Evolutionary conservation across 257 asterid genomes (phyloP).

Genomic region (Salvia miltiorrhiza): DNA sequence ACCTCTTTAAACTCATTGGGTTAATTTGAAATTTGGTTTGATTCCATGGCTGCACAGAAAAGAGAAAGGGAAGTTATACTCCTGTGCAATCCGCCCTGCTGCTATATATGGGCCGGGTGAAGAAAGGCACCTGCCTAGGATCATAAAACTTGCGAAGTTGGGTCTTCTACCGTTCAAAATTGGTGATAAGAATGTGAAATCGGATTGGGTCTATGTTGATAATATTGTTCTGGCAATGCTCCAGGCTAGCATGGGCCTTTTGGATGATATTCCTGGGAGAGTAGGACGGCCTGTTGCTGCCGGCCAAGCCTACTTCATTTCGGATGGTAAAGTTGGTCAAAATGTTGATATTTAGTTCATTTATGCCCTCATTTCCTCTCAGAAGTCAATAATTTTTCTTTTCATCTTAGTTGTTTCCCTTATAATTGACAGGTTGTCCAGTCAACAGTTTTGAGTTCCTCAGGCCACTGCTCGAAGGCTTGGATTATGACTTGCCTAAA

Average conservation of each 20-base stretch:
- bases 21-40: neutral
- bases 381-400: neutral
- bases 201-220: constrained; percentile 89
- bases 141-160: constrained; percentile 61
- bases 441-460: constrained; percentile 85
- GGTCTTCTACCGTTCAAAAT: constrained; percentile 83
- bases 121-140: constrained; percentile 94
- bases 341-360: neutral
- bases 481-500: constrained; percentile 75
- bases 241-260: constrained; percentile 97
- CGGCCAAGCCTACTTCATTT: constrained; percentile 91
- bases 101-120: constrained; percentile 98
- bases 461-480: constrained; percentile 59
- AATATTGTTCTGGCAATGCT: constrained; percentile 81
- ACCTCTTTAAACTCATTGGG: neutral
- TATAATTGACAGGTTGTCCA: constrained; percentile 64
- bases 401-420: constrained; percentile 12
- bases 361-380: neutral
- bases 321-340: constrained; percentile 62
- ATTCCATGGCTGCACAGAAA: constrained; percentile 40
- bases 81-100: constrained; percentile 96
- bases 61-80: constrained; percentile 55
- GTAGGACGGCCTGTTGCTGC: constrained; percentile 78
- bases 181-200: constrained; percentile 58
- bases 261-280: constrained; percentile 86